These are phyloP conservation scores for Neurospora hispaniola DNA, from an alignment of 495 filamentous ascomycete species.

Conservation along the genomic window DNA sequence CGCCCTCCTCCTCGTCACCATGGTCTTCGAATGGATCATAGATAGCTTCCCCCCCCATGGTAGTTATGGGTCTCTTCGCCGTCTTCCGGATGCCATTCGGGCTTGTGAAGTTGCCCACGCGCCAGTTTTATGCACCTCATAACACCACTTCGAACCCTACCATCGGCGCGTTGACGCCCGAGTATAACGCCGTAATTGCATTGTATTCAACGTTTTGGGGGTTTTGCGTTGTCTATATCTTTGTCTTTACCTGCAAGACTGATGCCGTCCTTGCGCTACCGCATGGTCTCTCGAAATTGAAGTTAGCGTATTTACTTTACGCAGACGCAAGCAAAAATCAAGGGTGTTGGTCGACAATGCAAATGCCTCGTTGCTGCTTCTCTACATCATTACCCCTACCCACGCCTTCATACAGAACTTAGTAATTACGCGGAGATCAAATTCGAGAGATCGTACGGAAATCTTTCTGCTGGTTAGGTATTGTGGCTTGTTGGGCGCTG, in stretches of 20 bases:
- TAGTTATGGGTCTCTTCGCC: slow-evolving; percentile 45
- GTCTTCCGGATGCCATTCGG: slow-evolving; percentile 49
- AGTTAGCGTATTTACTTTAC: too few relatives aligned
- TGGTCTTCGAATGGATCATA: slow-evolving; percentile 43
- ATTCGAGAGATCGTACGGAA: too few relatives aligned
- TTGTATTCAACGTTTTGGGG: slow-evolving; percentile 47
- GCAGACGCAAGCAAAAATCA: too few relatives aligned
- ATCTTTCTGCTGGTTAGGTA: slow-evolving; percentile 45
- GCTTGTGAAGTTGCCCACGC: slow-evolving; percentile 40
- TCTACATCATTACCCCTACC: too few relatives aligned
- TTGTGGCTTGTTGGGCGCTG: slow-evolving; percentile 36
- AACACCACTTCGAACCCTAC: slow-evolving; percentile 32
- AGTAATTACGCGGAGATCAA: too few relatives aligned
- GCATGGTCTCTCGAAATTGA: too few relatives aligned
- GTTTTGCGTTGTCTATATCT: slow-evolving; percentile 46
- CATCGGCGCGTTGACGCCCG: slow-evolving; percentile 25
- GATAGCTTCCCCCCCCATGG: slow-evolving; percentile 48
- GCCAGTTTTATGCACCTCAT: slow-evolving; percentile 38
- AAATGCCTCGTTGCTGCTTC: too few relatives aligned
- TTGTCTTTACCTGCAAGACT: slow-evolving; percentile 44
- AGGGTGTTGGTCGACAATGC: too few relatives aligned
- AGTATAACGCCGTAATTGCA: slow-evolving; percentile 39
- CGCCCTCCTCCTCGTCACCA: slow-evolving; percentile 34
- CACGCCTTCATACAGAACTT: too few relatives aligned
- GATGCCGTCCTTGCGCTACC: slow-evolving; percentile 39